Base-by-base conservation (phyloP, 23 red algal species). In the Gracilaria gracilis region DNA sequence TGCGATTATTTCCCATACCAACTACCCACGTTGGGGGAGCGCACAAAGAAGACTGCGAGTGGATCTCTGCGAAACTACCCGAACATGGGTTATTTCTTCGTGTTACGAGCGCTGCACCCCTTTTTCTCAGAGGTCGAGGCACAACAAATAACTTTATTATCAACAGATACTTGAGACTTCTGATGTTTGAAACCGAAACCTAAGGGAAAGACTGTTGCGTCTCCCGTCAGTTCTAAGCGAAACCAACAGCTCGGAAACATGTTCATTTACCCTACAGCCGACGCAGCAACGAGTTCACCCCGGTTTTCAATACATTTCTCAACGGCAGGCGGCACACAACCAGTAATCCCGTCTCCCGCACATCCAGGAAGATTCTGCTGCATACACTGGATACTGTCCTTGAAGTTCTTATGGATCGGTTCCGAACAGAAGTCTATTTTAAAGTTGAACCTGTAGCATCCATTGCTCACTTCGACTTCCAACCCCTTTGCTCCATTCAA, bases 251-350 rank as follows among this genome's bases (percentile, higher is more conserved):
- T 28, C 61, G 24, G 2, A 12, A 13, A 65, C 27, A 12, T n/a
- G n/a, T n/a, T 25, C 24, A 4, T 28, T 19, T 37, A 77, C 1
- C 72, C 72, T 0, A 77, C 16, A 29, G 72, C 72, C 39, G 72
- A 77, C 4, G 72, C 72, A 31, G 2, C 9, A 77, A 77, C 72
- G 16, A 77, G 50, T 20, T 25, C 40, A 29, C 40, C 72, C 4
- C 72, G 21, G 42, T 77, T 25, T 31, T 77, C 15, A 11, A 77
- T 51, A 50, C 72, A 77, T 77, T 77, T 28, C 34, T 51, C 72
- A 19, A 77, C 72, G 3, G 72, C 25, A 16, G 40, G n/a, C 5
- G 32, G 32, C 42, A 50, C 72, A 50, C 72, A 77, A 31, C 16
- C 14, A 20, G 40, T 16, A 31, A 77, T 4, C 46, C 21, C 14